Conservation (phyloP, 169 alveolate species). For the Besnoitia besnoiti region DNA sequence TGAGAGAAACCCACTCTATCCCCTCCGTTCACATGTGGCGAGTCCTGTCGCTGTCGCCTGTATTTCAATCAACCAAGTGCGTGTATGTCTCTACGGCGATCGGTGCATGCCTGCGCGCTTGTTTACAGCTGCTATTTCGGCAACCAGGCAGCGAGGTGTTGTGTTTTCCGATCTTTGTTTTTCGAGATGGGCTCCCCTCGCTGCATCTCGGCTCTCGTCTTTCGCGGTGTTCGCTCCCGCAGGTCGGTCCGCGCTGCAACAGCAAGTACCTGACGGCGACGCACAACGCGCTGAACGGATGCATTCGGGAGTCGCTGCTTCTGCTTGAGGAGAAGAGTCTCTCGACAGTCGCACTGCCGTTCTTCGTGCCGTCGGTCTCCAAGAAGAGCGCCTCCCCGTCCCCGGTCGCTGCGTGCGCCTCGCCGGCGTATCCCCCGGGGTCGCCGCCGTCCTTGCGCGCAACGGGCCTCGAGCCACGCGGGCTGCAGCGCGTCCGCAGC, state of each 20-base stretch:
- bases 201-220: background rate
- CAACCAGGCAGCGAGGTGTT: too few species aligned
- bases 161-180: background rate
- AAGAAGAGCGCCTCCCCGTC: too few species aligned
- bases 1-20: too few species aligned
- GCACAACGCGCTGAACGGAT: slow-evolving; percentile 52
- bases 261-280: slow-evolving; percentile 54
- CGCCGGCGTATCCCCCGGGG: background rate
- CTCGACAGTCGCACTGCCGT: slow-evolving; percentile 6
- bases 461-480: too few species aligned
- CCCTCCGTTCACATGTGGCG: too few species aligned
- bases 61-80: too few species aligned
- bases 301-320: slow-evolving; percentile 35
- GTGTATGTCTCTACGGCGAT: too few species aligned
- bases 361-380: background rate
- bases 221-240: background rate
- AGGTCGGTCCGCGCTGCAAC: slow-evolving; percentile 58
- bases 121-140: too few species aligned
- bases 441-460: background rate
- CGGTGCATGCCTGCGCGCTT: too few species aligned
- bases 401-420: background rate
- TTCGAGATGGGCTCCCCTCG: background rate
- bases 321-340: slow-evolving; percentile 28
- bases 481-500: too few species aligned
- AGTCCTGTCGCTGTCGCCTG: too few species aligned